Evolutionary conservation across 2,329 filamentous ascomycete species (phyloP).

Genomic region (Fusarium gaditjirri): DNA sequence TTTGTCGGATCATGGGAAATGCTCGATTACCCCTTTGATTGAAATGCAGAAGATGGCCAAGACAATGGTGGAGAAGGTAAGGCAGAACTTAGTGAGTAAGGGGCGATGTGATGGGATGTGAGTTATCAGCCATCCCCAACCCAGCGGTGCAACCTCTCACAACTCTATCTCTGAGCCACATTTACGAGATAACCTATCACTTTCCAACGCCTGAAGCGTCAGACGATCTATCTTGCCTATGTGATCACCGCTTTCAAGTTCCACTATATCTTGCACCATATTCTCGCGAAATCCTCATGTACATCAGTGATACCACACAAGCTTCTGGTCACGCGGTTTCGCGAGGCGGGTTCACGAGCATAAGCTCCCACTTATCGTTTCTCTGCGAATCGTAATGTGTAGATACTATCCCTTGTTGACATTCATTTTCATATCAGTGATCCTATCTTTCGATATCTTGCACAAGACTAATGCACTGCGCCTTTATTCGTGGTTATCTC

Average conservation of each 20-base stretch:
- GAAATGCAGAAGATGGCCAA: slow-evolving; percentile 15
- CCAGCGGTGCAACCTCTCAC: not conserved
- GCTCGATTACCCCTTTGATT: slow-evolving; percentile 1
- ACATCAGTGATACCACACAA: not conserved
- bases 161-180: not conserved
- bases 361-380: not conserved
- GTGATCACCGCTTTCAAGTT: not conserved
- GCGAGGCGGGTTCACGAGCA: not conserved
- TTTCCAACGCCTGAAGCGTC: not conserved
- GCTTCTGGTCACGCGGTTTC: not conserved
- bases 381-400: not conserved
- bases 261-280: not conserved
- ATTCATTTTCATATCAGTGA: not conserved
- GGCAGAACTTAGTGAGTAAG: slow-evolving; percentile 9
- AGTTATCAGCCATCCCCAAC: not conserved
- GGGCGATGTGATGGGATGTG: not conserved
- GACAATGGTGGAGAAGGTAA: slow-evolving; percentile 8
- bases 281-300: not conserved
- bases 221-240: not conserved
- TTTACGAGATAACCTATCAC: not conserved
- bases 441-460: slow-evolving; percentile 2
- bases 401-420: not conserved
- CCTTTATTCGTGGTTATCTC: slow-evolving; percentile 1
- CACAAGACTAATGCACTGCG: slow-evolving; percentile 12
- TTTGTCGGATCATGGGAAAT: not conserved